Evolutionary conservation across 2,329 filamentous ascomycete genomes (phyloP), one percentile per base, ranked within the genome.

Genomic region (Ascochyta viciae-villosae): DNA sequence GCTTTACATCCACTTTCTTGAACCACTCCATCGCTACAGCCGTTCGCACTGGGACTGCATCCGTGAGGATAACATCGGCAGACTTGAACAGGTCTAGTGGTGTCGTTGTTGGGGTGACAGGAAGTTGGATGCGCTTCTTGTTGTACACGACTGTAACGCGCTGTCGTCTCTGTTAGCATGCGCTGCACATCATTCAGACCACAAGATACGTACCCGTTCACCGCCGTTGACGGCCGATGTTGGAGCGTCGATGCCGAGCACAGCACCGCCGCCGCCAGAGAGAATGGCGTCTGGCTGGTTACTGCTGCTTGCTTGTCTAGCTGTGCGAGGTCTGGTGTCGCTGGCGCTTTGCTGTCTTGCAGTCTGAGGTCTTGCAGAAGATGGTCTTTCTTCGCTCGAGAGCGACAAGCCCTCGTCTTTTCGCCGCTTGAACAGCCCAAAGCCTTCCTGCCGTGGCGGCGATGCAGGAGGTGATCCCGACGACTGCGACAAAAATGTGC

Each of bases 11-110:
- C 1, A 95, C 83, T 40, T 87, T 83, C 19, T 82, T 79, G 72
- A 92, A 97, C 19, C 84, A 86, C 74, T 98, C 94, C 16, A 92
- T 76, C 10, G 97, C 74, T n/a, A 95, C 82, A 48, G 88, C 89
- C 12, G 82, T 84, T 10, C 83, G 78, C 0, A 87, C 82, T 59
- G 88, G 83, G 57, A 96, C 87, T 1, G 79, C 76, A 52, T 89
- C 85, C 16, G 83, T 82, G 66, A 92, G 82, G 62, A 83, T 79
- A 29, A 85, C 83, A 3, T 88, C 82, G 4, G 89, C 87, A 26
- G 87, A 85, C 56, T 82, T 82, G 37, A 96, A 83, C 29, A 96
- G 79, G 58, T 96, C 91, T 12, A 85, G 79, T 0, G 88, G 82
- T 1, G 88, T 92, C 0, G 93, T 96, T 2, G 89, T 87, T 3